Evolutionary conservation across 192 early-diverging fungal genomes (phyloP).

Genomic region (Chytriomyces sp.): DNA sequence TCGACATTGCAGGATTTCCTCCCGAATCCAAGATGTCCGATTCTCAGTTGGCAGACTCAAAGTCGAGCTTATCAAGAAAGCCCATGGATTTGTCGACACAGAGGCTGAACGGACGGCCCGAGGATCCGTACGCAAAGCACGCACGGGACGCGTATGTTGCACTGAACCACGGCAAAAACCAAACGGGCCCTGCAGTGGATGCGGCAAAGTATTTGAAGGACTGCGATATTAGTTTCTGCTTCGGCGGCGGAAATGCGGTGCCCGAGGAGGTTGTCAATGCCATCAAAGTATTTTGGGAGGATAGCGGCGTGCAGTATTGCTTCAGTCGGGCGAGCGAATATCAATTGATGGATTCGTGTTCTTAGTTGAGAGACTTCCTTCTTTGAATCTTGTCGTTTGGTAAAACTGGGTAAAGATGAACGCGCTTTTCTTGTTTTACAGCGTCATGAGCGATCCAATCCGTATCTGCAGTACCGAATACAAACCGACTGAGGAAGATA

Average conservation of each 20-base stretch:
- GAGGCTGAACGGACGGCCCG: too few relatives aligned
- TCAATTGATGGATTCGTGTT: constrained; percentile 88
- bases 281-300: constrained; percentile 80
- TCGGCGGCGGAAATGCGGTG: constrained; percentile 36
- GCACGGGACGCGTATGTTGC: too few relatives aligned
- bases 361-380: neutral
- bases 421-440: neutral
- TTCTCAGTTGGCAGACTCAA: too few relatives aligned
- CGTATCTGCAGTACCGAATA: neutral
- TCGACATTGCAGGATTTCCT: neutral
- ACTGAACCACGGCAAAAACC: neutral
- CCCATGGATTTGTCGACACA: too few relatives aligned
- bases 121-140: too few relatives aligned
- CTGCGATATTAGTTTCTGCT: neutral
- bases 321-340: constrained; percentile 84
- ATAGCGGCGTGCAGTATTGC: constrained; percentile 79
- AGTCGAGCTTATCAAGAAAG: too few relatives aligned
- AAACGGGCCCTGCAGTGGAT: neutral
- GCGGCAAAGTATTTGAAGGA: neutral
- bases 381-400: too few relatives aligned
- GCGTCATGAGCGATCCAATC: neutral
- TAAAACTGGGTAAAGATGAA: neutral
- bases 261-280: constrained; percentile 83
- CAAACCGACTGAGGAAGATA: constrained; percentile 16
- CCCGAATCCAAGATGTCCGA: too few relatives aligned